phyloP scores from a whole-genome alignment of 2,329 filamentous ascomycete genomes.

The Penicillium sclerotigenum region DNA sequence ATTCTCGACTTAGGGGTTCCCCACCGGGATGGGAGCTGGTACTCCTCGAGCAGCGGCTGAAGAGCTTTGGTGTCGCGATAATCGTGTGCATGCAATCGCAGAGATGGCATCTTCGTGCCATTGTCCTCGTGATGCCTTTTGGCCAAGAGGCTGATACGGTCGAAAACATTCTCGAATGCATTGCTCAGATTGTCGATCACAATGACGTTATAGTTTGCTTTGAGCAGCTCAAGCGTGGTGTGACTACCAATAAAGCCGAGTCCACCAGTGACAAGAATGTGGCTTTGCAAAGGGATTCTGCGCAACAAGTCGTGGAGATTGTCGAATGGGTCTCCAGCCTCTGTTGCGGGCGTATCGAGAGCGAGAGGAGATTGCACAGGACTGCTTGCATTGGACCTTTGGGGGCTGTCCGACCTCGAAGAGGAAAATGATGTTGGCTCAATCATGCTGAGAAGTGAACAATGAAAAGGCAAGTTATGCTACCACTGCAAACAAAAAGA shows the following conservation, averaged over 20 bases:
- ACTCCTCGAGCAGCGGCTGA: constrained; percentile 43
- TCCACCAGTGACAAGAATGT: constrained; percentile 44
- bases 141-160: constrained; percentile 36
- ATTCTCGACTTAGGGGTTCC: constrained; percentile 50
- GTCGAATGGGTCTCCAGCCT: constrained; percentile 47
- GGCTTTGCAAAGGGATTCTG: constrained; percentile 35
- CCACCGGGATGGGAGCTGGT: constrained; percentile 36
- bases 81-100: constrained; percentile 49
- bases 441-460: not conserved
- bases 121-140: constrained; percentile 37
- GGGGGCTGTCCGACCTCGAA: constrained; percentile 30
- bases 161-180: constrained; percentile 36
- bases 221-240: constrained; percentile 42
- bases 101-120: constrained; percentile 42
- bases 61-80: constrained; percentile 47
- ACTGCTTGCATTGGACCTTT: constrained; percentile 31
- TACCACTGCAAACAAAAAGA: not conserved
- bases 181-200: constrained; percentile 45
- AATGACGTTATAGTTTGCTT: constrained; percentile 42
- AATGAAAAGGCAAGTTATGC: not conserved
- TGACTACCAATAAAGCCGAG: constrained; percentile 45
- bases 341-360: constrained; percentile 45
- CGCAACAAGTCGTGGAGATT: constrained; percentile 43
- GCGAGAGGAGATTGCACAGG: constrained; percentile 30
- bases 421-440: constrained; percentile 8